These are phyloP conservation scores for Sordariomycetes sp. DNA, from an alignment of 2,329 filamentous ascomycete genomes.

Conservation along the genomic window DNA sequence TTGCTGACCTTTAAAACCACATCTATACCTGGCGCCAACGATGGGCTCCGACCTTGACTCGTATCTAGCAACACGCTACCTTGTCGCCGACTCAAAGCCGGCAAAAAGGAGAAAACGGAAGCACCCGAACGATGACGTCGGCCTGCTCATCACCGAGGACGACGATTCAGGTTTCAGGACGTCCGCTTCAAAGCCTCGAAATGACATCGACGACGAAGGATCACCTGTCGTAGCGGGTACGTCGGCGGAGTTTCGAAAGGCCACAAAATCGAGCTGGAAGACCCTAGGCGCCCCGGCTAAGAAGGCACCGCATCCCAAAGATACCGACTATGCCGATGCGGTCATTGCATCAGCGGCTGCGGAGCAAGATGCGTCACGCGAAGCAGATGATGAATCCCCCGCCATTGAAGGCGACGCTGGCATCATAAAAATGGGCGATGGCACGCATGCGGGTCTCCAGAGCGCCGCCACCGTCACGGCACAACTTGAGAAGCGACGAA, in stretches of 20 bases:
- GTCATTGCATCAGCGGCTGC: constrained; percentile 62
- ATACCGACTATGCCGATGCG: constrained; percentile 53
- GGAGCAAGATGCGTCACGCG: constrained; percentile 42
- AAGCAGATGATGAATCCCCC: constrained; percentile 35
- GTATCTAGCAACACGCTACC: constrained; percentile 87
- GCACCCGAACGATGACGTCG: constrained; percentile 26
- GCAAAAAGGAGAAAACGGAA: constrained; percentile 54
- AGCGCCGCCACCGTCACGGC: constrained; percentile 65
- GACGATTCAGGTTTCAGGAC: constrained; percentile 40
- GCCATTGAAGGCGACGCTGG: constrained; percentile 29
- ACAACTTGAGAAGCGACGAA: constrained; percentile 52
- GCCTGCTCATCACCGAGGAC: constrained; percentile 53
- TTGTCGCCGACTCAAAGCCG: constrained; percentile 46
- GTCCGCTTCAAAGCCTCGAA: constrained; percentile 21
- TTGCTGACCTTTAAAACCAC: neutral
- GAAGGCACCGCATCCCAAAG: constrained; percentile 12
- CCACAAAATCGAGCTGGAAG: constrained; percentile 75
- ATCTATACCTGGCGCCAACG: neutral
- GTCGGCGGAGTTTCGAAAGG: constrained; percentile 53
- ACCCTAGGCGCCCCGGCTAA: constrained; percentile 35
- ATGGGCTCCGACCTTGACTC: constrained; percentile 2
- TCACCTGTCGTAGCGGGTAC: constrained; percentile 34
- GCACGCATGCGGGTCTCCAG: constrained; percentile 78
- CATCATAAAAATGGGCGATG: constrained; percentile 66
- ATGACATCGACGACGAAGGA: constrained; percentile 41